Base-by-base conservation (phyloP, 1,284 basidiomycete genomes). In the Cutaneotrichosporon sp. region DNA sequence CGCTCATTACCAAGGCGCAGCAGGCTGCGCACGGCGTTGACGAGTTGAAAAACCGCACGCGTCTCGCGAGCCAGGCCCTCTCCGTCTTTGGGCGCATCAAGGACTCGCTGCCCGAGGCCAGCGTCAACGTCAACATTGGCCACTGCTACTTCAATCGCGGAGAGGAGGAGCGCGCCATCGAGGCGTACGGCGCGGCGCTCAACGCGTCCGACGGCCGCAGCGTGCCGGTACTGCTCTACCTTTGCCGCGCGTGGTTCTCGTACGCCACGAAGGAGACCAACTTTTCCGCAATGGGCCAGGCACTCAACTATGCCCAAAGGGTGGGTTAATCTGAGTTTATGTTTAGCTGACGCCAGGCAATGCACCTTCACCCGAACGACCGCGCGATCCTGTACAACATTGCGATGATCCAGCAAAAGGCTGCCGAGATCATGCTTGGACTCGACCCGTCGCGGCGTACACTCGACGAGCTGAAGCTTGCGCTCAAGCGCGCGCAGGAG, bases 381-480 rank as follows among this genome's bases (percentile, higher is more conserved):
- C 90, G 91, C 65, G 87, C 88, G 5, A 85, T 87, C 48, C 61
- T 88, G 39, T 97, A 93, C 76, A 97, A 97, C 72, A 88, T 96
- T 66, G 92, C 91, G 50, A 91, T 96, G 86, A 90, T 97, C 35
- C 85, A 92, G 72, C 92, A 97, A 72, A 94, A 94, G 73, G 86
- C 88, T 0, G 87, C 89, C 0, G 90, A 96, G 70, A 81, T 96
- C 76, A 76, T 96, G 45, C 84, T 91, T 57, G 80, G 83, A 1
- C 76, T 92, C 18, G 79, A 80, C 2, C 80, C 85, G 0, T 78
- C 83, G 14, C 90, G 89, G 67, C 84, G 93, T 17, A 83, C 85
- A 1, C 77, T 92, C 8, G 82, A 82, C 52, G 90, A 94, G 60
- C 79, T 97, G 40, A 80, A 86, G 59, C 77, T 78, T 39, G 88